phyloP scores from a whole-genome alignment of 1,284 basidiomycete genomes.

The Veloboletus limbatus region DNA sequence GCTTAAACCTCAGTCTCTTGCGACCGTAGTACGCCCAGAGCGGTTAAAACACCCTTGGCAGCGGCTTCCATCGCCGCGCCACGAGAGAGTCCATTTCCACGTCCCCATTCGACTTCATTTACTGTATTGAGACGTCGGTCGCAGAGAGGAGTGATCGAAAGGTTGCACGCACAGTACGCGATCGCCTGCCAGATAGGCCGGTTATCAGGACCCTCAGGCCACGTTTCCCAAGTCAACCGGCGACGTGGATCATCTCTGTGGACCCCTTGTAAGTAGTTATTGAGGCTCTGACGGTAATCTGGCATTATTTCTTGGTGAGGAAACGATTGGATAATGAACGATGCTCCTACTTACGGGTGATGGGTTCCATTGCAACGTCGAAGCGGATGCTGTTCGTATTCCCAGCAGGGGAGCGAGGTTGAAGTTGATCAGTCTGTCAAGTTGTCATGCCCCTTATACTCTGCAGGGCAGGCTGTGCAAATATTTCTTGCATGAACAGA shows the following conservation, averaged over 20 bases:
- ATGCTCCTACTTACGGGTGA: constrained; percentile 14
- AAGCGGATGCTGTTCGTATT: background rate
- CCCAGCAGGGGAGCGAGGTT: background rate
- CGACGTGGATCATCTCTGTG: constrained; percentile 16
- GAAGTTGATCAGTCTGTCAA: background rate
- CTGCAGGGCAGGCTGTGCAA: constrained; percentile 8
- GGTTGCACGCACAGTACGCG: constrained; percentile 22
- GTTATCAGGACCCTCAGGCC: constrained; percentile 21
- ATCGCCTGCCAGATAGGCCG: constrained; percentile 27
- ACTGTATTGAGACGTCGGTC: constrained; percentile 18
- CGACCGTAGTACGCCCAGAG: constrained; percentile 5
- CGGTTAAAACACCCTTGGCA: constrained; percentile 19
- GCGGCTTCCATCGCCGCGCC: constrained; percentile 27
- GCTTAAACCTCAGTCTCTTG: background rate
- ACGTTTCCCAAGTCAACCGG: constrained; percentile 24
- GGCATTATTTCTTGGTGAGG: constrained; percentile 4
- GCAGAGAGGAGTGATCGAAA: background rate
- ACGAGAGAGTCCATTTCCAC: constrained; percentile 20
- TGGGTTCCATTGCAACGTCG: constrained; percentile 11
- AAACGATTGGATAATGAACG: background rate
- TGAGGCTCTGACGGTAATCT: constrained; percentile 26
- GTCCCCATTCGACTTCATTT: constrained; percentile 29
- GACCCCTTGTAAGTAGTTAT: constrained; percentile 23
- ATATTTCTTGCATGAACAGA: constrained; percentile 6
- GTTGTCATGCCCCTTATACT: constrained; percentile 18